phyloP scores from a whole-genome alignment of 257 asterid species.

The Solanum sparsipilum region DNA sequence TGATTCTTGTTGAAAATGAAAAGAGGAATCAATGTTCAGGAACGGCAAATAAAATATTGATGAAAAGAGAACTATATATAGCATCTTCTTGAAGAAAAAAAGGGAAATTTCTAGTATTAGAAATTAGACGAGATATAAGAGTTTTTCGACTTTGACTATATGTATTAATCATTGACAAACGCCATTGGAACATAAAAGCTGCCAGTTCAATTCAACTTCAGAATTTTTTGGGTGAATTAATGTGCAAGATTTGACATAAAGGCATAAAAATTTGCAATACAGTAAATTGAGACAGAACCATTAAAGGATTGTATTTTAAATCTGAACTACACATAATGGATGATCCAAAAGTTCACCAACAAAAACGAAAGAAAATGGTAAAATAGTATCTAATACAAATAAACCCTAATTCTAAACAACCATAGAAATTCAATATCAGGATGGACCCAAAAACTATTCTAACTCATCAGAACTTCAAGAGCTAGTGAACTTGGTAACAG shows the following conservation, averaged over 20 bases:
- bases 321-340: neutral
- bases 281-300: neutral
- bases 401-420: neutral
- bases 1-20: neutral
- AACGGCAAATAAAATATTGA: neutral
- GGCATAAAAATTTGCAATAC: neutral
- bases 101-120: neutral
- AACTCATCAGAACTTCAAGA: conserved; percentile 11
- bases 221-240: neutral
- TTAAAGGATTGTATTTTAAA: neutral
- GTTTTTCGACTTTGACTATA: neutral
- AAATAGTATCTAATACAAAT: neutral
- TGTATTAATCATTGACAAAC: neutral
- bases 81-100: neutral
- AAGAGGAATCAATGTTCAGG: neutral
- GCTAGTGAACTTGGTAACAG: conserved; percentile 59
- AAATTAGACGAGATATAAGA: neutral
- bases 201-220: neutral
- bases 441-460: neutral
- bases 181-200: neutral
- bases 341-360: neutral
- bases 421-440: neutral
- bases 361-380: neutral
- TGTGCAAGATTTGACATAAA: neutral
- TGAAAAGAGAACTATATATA: neutral